These are phyloP conservation scores for Apocynum venetum DNA, from an alignment of 257 asterid species.

Conservation along the genomic window DNA sequence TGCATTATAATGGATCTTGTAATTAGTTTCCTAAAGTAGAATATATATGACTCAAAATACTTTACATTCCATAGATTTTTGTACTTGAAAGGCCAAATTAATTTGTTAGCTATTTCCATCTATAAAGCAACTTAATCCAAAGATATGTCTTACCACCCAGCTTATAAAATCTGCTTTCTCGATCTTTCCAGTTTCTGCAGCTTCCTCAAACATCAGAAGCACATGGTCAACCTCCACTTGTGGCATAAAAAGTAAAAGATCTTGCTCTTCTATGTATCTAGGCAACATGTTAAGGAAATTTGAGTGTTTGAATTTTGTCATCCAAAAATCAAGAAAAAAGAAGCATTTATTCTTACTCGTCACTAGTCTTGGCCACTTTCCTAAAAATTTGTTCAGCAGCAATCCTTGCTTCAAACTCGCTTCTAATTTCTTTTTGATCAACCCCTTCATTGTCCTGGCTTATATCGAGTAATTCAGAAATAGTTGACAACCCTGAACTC, in stretches of 20 bases:
- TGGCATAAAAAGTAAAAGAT: constrained; percentile 55
- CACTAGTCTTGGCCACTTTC: constrained; percentile 59
- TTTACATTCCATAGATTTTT: no score
- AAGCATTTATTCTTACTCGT: constrained; percentile 39
- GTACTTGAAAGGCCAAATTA: no score
- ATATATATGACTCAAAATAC: no score
- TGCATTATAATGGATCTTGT: no score
- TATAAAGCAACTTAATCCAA: no score
- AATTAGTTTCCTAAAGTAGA: no score
- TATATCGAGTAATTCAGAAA: constrained; percentile 51
- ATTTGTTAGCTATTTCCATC: background rate
- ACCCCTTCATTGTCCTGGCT: constrained; percentile 41
- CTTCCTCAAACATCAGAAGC: constrained; percentile 60
- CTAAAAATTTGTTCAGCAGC: constrained; percentile 53
- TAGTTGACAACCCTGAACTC: constrained; percentile 45
- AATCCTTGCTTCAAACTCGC: constrained; percentile 62
- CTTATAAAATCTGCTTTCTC: constrained; percentile 56
- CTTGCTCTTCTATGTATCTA: constrained; percentile 69
- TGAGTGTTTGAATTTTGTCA: background rate
- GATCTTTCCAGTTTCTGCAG: constrained; percentile 51
- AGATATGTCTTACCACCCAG: constrained; percentile 53
- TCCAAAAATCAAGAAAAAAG: background rate
- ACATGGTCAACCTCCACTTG: constrained; percentile 62
- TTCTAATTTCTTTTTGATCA: constrained; percentile 40
- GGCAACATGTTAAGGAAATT: background rate